Base-by-base conservation (phyloP, 2,329 filamentous ascomycete species). In the Fusarium sp. region DNA sequence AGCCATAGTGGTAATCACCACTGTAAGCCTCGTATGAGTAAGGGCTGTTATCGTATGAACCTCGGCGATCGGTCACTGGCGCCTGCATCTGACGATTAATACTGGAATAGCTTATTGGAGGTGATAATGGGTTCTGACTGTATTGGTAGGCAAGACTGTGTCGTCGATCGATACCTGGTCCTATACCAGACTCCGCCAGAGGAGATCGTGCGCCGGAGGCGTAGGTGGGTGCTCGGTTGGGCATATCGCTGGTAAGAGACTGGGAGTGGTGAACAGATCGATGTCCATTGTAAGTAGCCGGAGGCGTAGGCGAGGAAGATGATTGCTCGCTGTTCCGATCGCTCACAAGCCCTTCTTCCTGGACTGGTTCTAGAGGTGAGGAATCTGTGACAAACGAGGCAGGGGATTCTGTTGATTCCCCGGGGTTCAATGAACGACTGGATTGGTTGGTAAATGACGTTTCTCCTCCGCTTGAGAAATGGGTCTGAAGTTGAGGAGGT, bases 301-400 rank as follows among this genome's bases (percentile, higher is more conserved):
- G 69, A 19, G 54, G 49, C 17, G 59, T 59, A 24, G 65, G 57
- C 12, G 70, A 73, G 2, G 69, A 72, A 2, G 51, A 45, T 7
- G 42, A 45, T 24, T 46, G 53, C 10, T 60, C 57, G 43, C 65
- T 70, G 19, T 39, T 59, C 34, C 53, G 62, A 20, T 58, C 52
- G 24, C 62, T 56, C 38, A 65, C 50, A 14, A 46, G 56, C 14
- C 59, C 50, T 58, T 73, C 71, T 50, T 73, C 71, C 36, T 72
- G 63, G 6, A 73, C 71, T 20, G 70, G 67, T 26, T 72, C 65
- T 15, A 73, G 69, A 15, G 71, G 70, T 6, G 71, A 73, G 6
- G 68, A 65, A 20, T 76, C 77, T 48, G 73, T 72, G 43, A 50
- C 48, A 40, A 65, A 69, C 4, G 66, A 57, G 26, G 65, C 48